Evolutionary conservation across 2,329 filamentous ascomycete genomes (phyloP).

Genomic region (Aspergillus sp.): DNA sequence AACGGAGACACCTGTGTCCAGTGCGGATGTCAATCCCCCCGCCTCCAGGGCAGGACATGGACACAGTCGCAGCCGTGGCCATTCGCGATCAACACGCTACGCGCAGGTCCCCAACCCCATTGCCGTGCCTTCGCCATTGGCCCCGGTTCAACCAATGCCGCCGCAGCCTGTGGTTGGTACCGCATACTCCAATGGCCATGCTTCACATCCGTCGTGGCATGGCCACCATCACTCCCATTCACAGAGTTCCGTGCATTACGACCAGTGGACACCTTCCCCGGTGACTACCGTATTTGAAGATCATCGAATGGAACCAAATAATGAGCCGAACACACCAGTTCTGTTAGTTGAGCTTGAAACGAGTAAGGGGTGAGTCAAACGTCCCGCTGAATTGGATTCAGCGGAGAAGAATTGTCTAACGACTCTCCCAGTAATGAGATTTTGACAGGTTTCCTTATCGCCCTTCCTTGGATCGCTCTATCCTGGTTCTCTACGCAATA

Average conservation of each 20-base stretch:
- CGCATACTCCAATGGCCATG: constrained; percentile 19
- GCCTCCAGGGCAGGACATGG: constrained; percentile 21
- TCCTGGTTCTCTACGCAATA: constrained; percentile 30
- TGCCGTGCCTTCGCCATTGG: constrained; percentile 15
- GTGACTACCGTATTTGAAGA: not conserved
- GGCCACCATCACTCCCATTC: constrained; percentile 34
- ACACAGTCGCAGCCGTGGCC: constrained; percentile 25
- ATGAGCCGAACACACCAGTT: not conserved
- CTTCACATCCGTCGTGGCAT: constrained; percentile 16
- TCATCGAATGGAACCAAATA: not conserved
- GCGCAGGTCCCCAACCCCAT: constrained; percentile 21
- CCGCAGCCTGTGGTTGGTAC: constrained; percentile 11
- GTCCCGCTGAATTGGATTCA: not conserved
- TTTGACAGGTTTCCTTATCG: constrained; percentile 42
- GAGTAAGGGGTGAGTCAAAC: constrained; percentile 11
- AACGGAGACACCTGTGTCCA: constrained; percentile 23
- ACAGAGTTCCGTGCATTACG: constrained; percentile 15
- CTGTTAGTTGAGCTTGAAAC: constrained; percentile 1
- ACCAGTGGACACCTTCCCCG: not conserved
- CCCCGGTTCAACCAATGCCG: constrained; percentile 12
- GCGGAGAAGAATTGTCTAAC: constrained; percentile 13
- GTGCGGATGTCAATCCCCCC: constrained; percentile 21
- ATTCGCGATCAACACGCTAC: constrained; percentile 28
- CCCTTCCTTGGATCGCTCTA: constrained; percentile 30
- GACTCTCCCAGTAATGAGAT: constrained; percentile 36